A percentile compares a stretch with the other conserved stretches of the same genome.
phyloP scores from a whole-genome alignment of 148 eudicot genomes.

The Chenopodium berlandieri region DNA sequence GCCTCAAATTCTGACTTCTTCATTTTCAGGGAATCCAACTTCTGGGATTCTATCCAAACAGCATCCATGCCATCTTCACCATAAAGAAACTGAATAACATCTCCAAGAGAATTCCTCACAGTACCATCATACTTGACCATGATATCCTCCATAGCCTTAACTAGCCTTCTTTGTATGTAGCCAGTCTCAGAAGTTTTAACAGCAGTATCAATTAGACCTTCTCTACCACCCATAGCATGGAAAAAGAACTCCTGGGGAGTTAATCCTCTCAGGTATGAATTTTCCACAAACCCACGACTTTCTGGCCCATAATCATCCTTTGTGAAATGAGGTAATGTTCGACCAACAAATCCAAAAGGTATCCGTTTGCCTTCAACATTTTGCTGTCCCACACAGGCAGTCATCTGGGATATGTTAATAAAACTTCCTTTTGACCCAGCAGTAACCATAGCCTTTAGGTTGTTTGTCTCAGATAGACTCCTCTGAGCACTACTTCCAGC shows the following conservation, averaged over 20 bases:
- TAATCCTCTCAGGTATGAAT: conserved; percentile 90
- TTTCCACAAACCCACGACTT: conserved; percentile 99
- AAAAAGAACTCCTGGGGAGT: conserved; percentile 99
- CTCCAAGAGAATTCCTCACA: conserved; percentile 90
- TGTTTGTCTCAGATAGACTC: conserved; percentile 93
- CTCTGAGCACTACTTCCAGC: conserved; percentile 98
- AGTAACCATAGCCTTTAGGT: conserved; percentile 98
- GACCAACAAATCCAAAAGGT: conserved; percentile 85
- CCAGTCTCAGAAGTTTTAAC: conserved; percentile 99
- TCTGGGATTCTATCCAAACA: conserved; percentile 96
- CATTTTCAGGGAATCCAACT: conserved; percentile 81
- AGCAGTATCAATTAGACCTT: conserved; percentile 97
- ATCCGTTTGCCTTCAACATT: conserved; percentile 99
- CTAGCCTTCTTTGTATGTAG: conserved; percentile 91
- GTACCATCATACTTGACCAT: conserved; percentile 99
- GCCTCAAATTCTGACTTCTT: conserved; percentile 64
- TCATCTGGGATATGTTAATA: conserved; percentile 99
- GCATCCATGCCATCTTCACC: conserved; percentile 99
- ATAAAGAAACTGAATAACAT: conserved; percentile 95
- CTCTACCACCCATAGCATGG: conserved; percentile 99
- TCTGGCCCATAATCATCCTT: conserved; percentile 99
- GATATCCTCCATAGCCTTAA: conserved; percentile 99
- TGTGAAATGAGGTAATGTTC: conserved; percentile 96
- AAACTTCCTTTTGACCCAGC: conserved; percentile 99
- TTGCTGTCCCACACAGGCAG: conserved; percentile 99